Base-by-base conservation (phyloP, 1,284 basidiomycete species). In the Papiliotrema flavescens region DNA sequence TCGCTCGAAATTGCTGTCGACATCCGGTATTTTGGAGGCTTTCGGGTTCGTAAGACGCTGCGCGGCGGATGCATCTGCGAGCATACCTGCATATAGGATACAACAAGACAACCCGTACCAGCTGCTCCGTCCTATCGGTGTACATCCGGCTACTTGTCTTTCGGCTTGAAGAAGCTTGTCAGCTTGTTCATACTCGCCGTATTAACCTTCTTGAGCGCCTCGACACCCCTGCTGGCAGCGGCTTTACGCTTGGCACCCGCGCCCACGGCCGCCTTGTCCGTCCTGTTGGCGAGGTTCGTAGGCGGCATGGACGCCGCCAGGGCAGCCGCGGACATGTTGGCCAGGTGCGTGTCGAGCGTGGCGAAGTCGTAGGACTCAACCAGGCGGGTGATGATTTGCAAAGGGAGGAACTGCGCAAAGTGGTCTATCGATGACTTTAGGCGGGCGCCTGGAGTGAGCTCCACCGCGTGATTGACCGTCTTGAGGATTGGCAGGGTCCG, bases 111-210 rank as follows among this genome's bases (percentile, higher is more conserved):
- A 32, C 28, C 5, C 28, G 6, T 5, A 11, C 28, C 28, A 32
- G 11, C 11, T 32, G n/a, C n/a, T n/a, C n/a, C n/a, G n/a, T n/a
- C 35, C 35, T 37, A 11, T n/a, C 35, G 35, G n/a, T 9, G 35
- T 11, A n/a, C 11, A n/a, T 37, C 28, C 28, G 7, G 3, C 40
- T 45, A 36, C 41, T 56, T 55, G n/a, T 60, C 62, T 56, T 73
- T 73, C 1, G 71, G 69, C 55, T 72, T 72, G 63, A 75, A 75
- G 57, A 75, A 75, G 48, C 60, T 69, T 13, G 73, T 74, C 60
- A 75, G 57, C 56, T 75, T 75, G 44, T 60, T 46, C 73, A 75
- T 75, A 15, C 60, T 66, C 11, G 54, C 56, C 19, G 73, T 75
- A 52, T 73, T 73, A 55, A 75, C 73, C 55, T 73, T 75, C 47